Evolutionary conservation across 192 early-diverging fungal genomes (phyloP).

Genomic region (Backusella psychrophila): DNA sequence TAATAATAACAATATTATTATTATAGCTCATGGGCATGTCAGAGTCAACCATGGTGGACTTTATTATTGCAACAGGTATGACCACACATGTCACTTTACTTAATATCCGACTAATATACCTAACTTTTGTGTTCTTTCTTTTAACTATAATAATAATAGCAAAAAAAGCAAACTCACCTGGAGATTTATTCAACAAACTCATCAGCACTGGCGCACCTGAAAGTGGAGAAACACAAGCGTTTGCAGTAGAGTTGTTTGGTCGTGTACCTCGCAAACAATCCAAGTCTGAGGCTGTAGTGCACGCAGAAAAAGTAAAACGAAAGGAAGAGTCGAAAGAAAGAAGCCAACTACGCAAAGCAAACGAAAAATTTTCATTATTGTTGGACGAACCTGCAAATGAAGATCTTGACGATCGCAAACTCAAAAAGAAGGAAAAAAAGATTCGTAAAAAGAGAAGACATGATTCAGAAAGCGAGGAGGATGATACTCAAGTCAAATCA

Average conservation of each 20-base stretch:
- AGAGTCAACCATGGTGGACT: conserved; percentile 68
- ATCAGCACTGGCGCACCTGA: conserved; percentile 60
- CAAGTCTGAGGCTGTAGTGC: conserved; percentile 27
- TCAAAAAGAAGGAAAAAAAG: conserved; percentile 42
- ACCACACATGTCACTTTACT: background rate
- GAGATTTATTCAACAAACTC: conserved; percentile 50
- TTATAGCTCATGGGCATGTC: conserved; percentile 58
- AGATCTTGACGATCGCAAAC: conserved; percentile 46
- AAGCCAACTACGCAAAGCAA: conserved; percentile 37
- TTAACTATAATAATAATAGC: conserved; percentile 30
- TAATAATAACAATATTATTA: background rate
- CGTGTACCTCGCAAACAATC: conserved; percentile 53
- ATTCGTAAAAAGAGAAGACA: conserved; percentile 47
- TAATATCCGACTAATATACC: background rate
- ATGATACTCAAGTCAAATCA: conserved; percentile 30
- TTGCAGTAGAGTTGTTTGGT: conserved; percentile 64
- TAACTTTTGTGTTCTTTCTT: background rate
- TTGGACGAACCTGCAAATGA: conserved; percentile 42
- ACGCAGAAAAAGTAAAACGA: conserved; percentile 41
- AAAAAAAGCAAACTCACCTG: conserved; percentile 55
- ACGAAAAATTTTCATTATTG: conserved; percentile 31
- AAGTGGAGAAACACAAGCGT: conserved; percentile 48
- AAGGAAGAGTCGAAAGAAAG: conserved; percentile 65
- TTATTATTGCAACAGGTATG: conserved; percentile 59
- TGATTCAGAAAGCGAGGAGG: conserved; percentile 30